Percentiles rank a stretch among this genome's conserved stretches.
These are phyloP conservation scores for Emmonsiellopsis sp. DNA, from an alignment of 2,329 filamentous ascomycete species.

Conservation along the genomic window DNA sequence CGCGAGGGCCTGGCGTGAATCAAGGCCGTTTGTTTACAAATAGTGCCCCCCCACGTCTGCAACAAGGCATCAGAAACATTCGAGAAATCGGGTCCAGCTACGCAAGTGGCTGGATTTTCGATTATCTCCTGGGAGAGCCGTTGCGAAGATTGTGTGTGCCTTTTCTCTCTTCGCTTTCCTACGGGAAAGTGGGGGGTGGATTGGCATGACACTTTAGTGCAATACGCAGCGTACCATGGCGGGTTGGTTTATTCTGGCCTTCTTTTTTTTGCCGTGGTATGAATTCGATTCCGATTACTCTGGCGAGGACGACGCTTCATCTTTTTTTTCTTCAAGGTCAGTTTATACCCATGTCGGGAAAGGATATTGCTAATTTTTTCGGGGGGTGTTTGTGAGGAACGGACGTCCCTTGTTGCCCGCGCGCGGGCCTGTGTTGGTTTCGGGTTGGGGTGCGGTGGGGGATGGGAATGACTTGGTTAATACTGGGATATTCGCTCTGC, in stretches of 20 bases:
- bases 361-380: slow-evolving; percentile 26
- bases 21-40: slow-evolving; percentile 7
- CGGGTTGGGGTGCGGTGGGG: too few relatives aligned
- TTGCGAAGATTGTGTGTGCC: slow-evolving; percentile 83
- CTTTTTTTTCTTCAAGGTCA: slow-evolving; percentile 40
- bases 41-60: slow-evolving; percentile 55
- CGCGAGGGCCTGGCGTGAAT: slow-evolving; percentile 78
- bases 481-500: too few relatives aligned
- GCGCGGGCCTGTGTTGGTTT: too few relatives aligned
- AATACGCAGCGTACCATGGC: slow-evolving; percentile 71
- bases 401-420: background rate
- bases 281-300: slow-evolving; percentile 91
- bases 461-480: too few relatives aligned
- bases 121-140: slow-evolving; percentile 63
- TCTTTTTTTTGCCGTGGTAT: slow-evolving; percentile 37
- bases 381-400: background rate
- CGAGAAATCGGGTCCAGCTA: slow-evolving; percentile 41
- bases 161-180: slow-evolving; percentile 3
- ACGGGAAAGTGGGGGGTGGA: background rate
- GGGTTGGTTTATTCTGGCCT: slow-evolving; percentile 28
- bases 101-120: slow-evolving; percentile 17
- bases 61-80: slow-evolving; percentile 86
- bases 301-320: slow-evolving; percentile 68
- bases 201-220: slow-evolving; percentile 71
- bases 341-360: slow-evolving; percentile 23